phyloP scores from a whole-genome alignment of 257 asterid genomes.

The Orobanche coerulescens region DNA sequence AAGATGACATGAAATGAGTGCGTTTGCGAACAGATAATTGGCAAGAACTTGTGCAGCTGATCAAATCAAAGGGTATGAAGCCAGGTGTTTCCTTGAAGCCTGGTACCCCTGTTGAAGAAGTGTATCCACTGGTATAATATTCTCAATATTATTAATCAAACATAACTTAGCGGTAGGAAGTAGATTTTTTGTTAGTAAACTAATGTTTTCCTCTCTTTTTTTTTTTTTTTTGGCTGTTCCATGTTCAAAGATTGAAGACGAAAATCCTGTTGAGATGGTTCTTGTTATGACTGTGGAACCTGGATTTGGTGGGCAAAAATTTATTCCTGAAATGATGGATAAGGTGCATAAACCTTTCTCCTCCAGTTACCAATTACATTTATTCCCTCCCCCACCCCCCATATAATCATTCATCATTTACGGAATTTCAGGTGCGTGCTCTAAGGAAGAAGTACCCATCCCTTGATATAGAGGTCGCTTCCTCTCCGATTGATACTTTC shows the following conservation, averaged over 20 bases:
- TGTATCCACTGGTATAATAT: constrained; percentile 62
- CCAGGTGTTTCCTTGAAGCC: constrained; percentile 87
- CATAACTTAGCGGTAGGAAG: neutral
- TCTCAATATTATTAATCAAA: neutral
- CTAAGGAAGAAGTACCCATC: constrained; percentile 64
- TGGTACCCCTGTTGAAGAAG: constrained; percentile 79
- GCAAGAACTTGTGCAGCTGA: constrained; percentile 64
- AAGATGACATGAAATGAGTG: constrained; percentile 5
- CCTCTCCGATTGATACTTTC: neutral
- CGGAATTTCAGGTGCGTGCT: constrained; percentile 44
- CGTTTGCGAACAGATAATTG: constrained; percentile 51
- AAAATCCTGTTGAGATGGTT: constrained; percentile 72
- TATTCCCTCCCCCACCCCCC: too few species aligned
- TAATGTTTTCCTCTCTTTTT: neutral
- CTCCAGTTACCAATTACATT: too few species aligned
- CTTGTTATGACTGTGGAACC: constrained; percentile 97
- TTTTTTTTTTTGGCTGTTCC: neutral
- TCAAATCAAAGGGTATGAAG: constrained; percentile 85
- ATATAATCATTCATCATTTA: neutral
- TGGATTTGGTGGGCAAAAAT: constrained; percentile 96
- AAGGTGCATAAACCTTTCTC: constrained; percentile 41
- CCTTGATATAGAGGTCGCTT: constrained; percentile 75
- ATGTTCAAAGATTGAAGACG: constrained; percentile 48
- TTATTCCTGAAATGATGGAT: constrained; percentile 92
- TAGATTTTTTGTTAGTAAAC: neutral